Base-by-base conservation (phyloP, 352 stramenopile genomes). In the Pythium periplocum region DNA sequence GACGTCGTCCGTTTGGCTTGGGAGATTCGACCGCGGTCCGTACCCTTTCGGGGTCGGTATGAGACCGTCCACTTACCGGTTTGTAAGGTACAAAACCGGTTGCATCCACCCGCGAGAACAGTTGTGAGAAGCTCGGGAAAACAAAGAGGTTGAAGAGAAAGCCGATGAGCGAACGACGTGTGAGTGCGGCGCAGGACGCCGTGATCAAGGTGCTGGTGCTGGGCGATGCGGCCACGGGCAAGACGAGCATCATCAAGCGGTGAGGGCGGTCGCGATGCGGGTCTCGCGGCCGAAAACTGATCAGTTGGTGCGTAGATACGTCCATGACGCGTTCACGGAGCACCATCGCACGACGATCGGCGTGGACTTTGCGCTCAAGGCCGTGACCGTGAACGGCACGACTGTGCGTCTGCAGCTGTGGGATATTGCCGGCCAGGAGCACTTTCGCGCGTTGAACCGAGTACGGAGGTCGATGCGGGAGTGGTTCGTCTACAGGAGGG, bases 361-460 rank as follows among this genome's bases (percentile, higher is more conserved):
- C 34, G 87, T 96, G 43, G 91, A 98, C 62, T 98, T 98, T 73
- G 78, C 87, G 33, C 72, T 97, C 26, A 97, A 97, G 68, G 71
- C 90, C 12, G 73, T 97, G 49, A 90, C 82, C 1, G 83, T 96
- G 4, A 80, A 69, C 32, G 86, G 85, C 46, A 96, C 82, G 43
- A 96, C 81, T 37, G 85, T 97, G 43, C 86, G 88, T 17, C 68
- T 98, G 10, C 92, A 98, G 68, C 69, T 98, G 17, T 98, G 93
- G 92, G 93, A 98, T 51, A 97, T 98, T 47, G 93, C 93, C 11
- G 82, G 93, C 6, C 90, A 98, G 67, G 93, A 98, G 54, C 87
- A 96, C 48, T 98, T 97, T 53, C 83, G 90, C n/a, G 80, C 83
- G n/a, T 76, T 98, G 6, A 96, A 95, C 62, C 72, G 87, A 40